These are phyloP conservation scores for Symbiodinium pilosum DNA, from an alignment of 73 alveolate genomes.

Conservation along the genomic window DNA sequence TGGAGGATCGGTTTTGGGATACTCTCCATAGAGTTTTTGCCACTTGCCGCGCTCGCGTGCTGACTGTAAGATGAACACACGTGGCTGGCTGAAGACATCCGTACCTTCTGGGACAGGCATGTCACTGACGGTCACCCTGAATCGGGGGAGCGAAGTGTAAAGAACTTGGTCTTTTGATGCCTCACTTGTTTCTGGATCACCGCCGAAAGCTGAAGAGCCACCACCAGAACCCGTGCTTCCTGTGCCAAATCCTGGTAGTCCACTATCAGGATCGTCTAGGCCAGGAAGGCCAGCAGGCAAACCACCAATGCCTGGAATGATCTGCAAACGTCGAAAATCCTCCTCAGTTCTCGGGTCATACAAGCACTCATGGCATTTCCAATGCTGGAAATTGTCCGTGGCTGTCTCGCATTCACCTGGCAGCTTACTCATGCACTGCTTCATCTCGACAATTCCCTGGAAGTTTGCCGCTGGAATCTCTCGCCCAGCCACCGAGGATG, in stretches of 20 bases:
- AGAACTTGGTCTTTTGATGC: slow-evolving; percentile 12
- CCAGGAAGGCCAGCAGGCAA: slow-evolving; percentile 50
- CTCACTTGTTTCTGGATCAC: neutral
- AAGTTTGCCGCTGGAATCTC: slow-evolving; percentile 81
- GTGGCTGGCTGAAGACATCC: slow-evolving; percentile 78
- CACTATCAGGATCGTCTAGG: neutral
- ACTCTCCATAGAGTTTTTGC: slow-evolving; percentile 32
- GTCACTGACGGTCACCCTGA: slow-evolving; percentile 56
- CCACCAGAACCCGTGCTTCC: neutral
- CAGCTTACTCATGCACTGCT: slow-evolving; percentile 48
- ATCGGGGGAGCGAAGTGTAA: slow-evolving; percentile 85
- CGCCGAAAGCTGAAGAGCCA: neutral
- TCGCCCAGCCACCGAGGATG: slow-evolving; percentile 60
- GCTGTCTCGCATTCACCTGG: slow-evolving; percentile 71
- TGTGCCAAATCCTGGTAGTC: neutral
- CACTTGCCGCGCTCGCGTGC: slow-evolving; percentile 25
- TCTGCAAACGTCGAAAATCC: neutral
- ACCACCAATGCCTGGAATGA: slow-evolving; percentile 58
- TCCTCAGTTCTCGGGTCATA: slow-evolving; percentile 11
- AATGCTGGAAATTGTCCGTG: slow-evolving; percentile 35
- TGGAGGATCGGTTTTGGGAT: slow-evolving; percentile 53
- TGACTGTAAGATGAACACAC: slow-evolving; percentile 68
- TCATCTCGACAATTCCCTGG: slow-evolving; percentile 55
- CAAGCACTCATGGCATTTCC: neutral
- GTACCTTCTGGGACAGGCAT: slow-evolving; percentile 36